These are phyloP conservation scores for Colletotrichum tropicicola DNA, from an alignment of 2,329 filamentous ascomycete genomes.

Conservation along the genomic window DNA sequence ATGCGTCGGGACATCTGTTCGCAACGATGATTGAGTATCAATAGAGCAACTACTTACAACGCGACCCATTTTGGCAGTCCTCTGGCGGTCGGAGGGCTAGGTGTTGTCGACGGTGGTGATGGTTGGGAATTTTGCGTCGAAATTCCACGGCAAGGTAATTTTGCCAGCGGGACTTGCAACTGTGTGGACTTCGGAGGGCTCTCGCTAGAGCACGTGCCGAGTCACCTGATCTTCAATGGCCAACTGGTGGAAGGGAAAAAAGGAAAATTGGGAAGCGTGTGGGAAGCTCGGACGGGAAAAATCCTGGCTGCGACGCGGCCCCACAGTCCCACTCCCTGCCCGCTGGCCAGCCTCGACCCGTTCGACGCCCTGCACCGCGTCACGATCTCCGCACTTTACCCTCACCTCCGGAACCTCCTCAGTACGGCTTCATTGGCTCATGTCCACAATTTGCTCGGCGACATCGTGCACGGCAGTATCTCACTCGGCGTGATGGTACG, in stretches of 20 bases:
- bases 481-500: neutral
- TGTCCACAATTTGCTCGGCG: neutral
- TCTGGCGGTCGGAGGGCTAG: slow-evolving; percentile 31
- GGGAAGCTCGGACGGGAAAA: slow-evolving; percentile 13
- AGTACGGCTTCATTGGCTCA: neutral
- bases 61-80: slow-evolving; percentile 59
- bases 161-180: neutral
- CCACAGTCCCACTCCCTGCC: neutral
- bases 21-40: slow-evolving; percentile 4
- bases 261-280: neutral
- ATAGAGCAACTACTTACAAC: slow-evolving; percentile 48
- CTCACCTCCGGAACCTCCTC: slow-evolving; percentile 20
- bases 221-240: neutral
- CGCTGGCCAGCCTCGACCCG: slow-evolving; percentile 14
- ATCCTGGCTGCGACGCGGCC: neutral
- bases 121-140: slow-evolving; percentile 16
- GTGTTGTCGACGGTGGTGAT: slow-evolving; percentile 31
- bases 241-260: neutral
- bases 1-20: neutral
- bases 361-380: slow-evolving; percentile 14
- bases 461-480: neutral
- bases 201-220: slow-evolving; percentile 14
- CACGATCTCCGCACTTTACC: slow-evolving; percentile 30
- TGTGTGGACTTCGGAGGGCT: slow-evolving; percentile 13
- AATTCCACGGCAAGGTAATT: slow-evolving; percentile 5